A percentile compares a stretch with the other conserved stretches of the same genome.
Evolutionary conservation across 2,329 filamentous ascomycete genomes (phyloP).

Genomic region (Stachybotrys echinatus): DNA sequence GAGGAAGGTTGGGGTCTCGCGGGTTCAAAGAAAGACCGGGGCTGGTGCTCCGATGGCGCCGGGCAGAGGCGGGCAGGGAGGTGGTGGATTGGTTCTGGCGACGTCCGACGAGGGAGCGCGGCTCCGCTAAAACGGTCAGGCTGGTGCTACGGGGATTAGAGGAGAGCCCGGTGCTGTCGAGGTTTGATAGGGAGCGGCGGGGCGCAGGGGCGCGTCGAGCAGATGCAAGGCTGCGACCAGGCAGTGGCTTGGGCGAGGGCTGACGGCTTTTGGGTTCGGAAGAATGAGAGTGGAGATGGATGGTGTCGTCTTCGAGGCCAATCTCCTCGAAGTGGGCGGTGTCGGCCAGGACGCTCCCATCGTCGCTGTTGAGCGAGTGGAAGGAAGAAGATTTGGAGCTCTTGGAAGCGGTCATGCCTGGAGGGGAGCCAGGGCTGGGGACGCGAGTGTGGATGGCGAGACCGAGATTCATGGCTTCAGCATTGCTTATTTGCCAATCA

Average conservation of each 20-base stretch:
- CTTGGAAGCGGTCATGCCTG: slow-evolving; percentile 73
- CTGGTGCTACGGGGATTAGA: slow-evolving; percentile 48
- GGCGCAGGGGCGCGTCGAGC: slow-evolving; percentile 22
- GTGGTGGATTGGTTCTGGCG: slow-evolving; percentile 25
- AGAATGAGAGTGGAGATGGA: slow-evolving; percentile 24
- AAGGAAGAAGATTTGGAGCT: slow-evolving; percentile 89
- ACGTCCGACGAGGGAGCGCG: slow-evolving; percentile 21
- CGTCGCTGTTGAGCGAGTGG: slow-evolving; percentile 72
- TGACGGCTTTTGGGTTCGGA: slow-evolving; percentile 21
- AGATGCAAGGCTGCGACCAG: slow-evolving; percentile 23
- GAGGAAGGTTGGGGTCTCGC: slow-evolving; percentile 32
- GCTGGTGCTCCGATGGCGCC: slow-evolving; percentile 46
- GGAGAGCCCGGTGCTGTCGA: slow-evolving; percentile 40
- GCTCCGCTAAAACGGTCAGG: slow-evolving; percentile 30
- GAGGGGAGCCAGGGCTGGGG: slow-evolving; percentile 29
- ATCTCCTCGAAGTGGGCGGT: slow-evolving; percentile 90
- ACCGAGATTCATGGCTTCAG: slow-evolving; percentile 31
- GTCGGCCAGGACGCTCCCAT: slow-evolving; percentile 65
- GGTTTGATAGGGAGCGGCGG: slow-evolving; percentile 38
- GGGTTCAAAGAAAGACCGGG: slow-evolving; percentile 41
- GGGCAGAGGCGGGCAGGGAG: slow-evolving; percentile 23
- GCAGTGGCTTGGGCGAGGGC: slow-evolving; percentile 24
- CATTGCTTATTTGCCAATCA: not conserved
- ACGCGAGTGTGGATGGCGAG: slow-evolving; percentile 22
- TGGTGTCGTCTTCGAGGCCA: slow-evolving; percentile 63